A percentile compares a stretch with the other conserved stretches of the same genome.
Conservation (phyloP, 768 basidiomycete species). For the Pleurotus platypus region DNA sequence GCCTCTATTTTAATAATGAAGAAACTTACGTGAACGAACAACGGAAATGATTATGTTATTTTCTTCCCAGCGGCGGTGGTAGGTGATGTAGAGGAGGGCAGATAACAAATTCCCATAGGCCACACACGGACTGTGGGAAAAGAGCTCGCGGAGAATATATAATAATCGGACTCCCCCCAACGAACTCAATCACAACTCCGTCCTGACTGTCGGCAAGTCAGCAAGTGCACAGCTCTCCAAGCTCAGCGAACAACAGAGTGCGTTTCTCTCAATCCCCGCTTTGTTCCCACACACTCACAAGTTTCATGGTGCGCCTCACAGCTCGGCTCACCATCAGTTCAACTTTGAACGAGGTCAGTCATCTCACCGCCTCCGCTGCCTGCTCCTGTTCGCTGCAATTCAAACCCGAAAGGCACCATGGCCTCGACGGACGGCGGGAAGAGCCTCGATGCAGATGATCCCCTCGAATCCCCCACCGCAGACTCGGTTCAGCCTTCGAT, state of each 20-base stretch:
- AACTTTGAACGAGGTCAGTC: not conserved
- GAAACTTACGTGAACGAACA: too few relatives aligned
- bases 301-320: not conserved
- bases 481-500: constrained; percentile 28
- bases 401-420: constrained; percentile 19
- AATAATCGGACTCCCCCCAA: not conserved
- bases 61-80: too few relatives aligned
- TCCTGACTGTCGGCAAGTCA: not conserved
- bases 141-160: not conserved
- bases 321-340: not conserved
- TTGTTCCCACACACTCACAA: not conserved
- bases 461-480: constrained; percentile 31
- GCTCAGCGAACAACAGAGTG: not conserved
- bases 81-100: too few relatives aligned
- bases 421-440: constrained; percentile 24
- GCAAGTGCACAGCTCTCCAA: not conserved
- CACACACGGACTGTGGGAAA: too few relatives aligned
- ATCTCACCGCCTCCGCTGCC: not conserved
- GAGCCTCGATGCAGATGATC: constrained; percentile 27
- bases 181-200: not conserved
- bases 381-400: not conserved
- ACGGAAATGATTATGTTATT: too few relatives aligned
- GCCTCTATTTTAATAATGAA: not conserved
- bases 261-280: not conserved
- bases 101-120: too few relatives aligned